A percentile compares a stretch with the other conserved stretches of the same genome.
Evolutionary conservation across 306 rosid species (phyloP).

Genomic region (Alnus rubra): DNA sequence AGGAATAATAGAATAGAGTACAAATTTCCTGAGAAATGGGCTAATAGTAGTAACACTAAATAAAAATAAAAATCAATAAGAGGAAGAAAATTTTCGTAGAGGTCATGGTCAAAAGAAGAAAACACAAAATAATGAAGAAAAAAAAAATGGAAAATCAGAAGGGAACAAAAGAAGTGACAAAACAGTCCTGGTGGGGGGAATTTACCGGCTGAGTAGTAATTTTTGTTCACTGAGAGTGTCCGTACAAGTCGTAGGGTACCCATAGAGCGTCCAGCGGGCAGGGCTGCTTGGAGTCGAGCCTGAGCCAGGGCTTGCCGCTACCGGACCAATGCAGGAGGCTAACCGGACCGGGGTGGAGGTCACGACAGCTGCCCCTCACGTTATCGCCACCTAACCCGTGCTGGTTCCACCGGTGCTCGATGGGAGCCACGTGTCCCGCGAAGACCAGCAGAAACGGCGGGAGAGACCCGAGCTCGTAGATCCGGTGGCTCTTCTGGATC

Average conservation of each 20-base stretch:
- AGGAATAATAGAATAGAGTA: slow-evolving; percentile 33
- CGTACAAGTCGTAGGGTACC: slow-evolving; percentile 73
- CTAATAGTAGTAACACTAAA: background rate
- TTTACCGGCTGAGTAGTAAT: slow-evolving; percentile 38
- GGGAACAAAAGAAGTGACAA: slow-evolving; percentile 33
- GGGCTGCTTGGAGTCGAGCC: slow-evolving; percentile 58
- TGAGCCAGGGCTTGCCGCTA: slow-evolving; percentile 73
- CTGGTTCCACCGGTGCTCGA: slow-evolving; percentile 83
- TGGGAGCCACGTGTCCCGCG: slow-evolving; percentile 76
- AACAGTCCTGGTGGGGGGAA: slow-evolving; percentile 35
- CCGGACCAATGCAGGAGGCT: slow-evolving; percentile 86
- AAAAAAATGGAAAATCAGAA: slow-evolving; percentile 27
- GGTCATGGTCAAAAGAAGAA: slow-evolving; percentile 19
- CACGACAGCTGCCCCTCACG: slow-evolving; percentile 66
- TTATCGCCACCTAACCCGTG: slow-evolving; percentile 85
- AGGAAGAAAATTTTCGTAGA: slow-evolving; percentile 14
- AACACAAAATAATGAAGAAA: slow-evolving; percentile 14
- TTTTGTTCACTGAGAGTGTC: slow-evolving; percentile 36
- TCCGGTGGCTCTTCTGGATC: slow-evolving; percentile 64
- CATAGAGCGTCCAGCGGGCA: slow-evolving; percentile 68
- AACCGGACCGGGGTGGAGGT: slow-evolving; percentile 71
- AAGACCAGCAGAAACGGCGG: slow-evolving; percentile 77
- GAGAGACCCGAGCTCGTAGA: slow-evolving; percentile 73
- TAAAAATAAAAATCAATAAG: background rate
- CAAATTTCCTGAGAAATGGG: slow-evolving; percentile 28